phyloP scores from a whole-genome alignment of 1,139 yeast species.

The Diutina rugosa region DNA sequence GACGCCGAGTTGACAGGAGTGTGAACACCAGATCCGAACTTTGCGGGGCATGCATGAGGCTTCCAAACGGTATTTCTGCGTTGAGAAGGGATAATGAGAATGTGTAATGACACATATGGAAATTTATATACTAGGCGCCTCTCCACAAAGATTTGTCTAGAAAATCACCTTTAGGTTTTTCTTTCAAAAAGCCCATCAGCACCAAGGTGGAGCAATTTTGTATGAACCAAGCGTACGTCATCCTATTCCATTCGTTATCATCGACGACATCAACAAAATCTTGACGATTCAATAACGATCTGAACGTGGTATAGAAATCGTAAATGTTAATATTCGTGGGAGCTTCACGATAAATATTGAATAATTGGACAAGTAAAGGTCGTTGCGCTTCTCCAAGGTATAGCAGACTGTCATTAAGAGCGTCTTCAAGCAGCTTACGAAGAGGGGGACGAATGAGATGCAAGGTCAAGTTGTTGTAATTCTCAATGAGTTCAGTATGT shows the following conservation, averaged over 20 bases:
- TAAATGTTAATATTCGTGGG: slow-evolving; percentile 59
- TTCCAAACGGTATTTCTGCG: no score
- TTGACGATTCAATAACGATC: not conserved
- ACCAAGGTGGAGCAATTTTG: slow-evolving; percentile 29
- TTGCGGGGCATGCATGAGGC: no score
- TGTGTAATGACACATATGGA: not conserved
- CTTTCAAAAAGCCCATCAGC: slow-evolving; percentile 27
- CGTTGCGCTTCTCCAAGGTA: slow-evolving; percentile 10
- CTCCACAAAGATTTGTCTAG: slow-evolving; percentile 33
- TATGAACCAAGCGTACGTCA: slow-evolving; percentile 28
- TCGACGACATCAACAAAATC: not conserved
- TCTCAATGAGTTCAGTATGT: slow-evolving; percentile 19
- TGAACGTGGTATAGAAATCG: slow-evolving; percentile 66
- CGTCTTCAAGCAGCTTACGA: slow-evolving; percentile 19
- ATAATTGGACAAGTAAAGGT: slow-evolving; percentile 32
- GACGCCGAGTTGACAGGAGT: not conserved
- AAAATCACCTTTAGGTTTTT: slow-evolving; percentile 31
- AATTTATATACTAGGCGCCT: not conserved
- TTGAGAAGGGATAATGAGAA: not conserved
- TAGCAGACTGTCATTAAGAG: slow-evolving; percentile 16
- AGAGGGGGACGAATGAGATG: slow-evolving; percentile 25
- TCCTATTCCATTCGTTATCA: slow-evolving; percentile 14
- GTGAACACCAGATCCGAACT: no score
- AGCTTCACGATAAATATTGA: slow-evolving; percentile 69
- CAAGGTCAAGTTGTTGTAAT: slow-evolving; percentile 25